Conservation (phyloP, 2,329 filamentous ascomycete species). For the Trichoderma citrinoviride region DNA sequence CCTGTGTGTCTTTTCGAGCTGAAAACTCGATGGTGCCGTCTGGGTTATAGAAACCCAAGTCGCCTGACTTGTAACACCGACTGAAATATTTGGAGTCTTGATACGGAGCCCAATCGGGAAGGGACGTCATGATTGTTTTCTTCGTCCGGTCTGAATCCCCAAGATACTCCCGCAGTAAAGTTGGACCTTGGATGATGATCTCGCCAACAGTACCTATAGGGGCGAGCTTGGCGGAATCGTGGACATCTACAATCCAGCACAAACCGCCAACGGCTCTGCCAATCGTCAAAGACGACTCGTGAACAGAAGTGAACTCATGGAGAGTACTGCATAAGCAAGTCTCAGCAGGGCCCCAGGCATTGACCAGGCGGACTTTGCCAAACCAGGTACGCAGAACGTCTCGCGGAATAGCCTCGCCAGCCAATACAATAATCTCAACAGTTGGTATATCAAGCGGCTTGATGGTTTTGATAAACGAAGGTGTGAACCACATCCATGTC, state of each 20-base stretch:
- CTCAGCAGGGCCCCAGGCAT: slow-evolving; percentile 12
- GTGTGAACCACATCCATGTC: slow-evolving; percentile 7
- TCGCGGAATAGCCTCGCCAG: slow-evolving; percentile 7
- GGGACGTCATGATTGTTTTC: slow-evolving; percentile 4
- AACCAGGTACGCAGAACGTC: slow-evolving; percentile 2
- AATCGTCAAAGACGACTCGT: slow-evolving; percentile 9
- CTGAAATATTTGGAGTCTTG: background rate
- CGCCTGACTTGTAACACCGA: slow-evolving; percentile 2
- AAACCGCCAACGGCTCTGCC: slow-evolving; percentile 8
- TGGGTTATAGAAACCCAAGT: slow-evolving; percentile 9
- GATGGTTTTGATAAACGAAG: slow-evolving; percentile 3
- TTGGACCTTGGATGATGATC: slow-evolving; percentile 13
- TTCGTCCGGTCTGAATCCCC: background rate
- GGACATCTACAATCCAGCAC: slow-evolving; percentile 19
- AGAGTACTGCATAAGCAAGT: slow-evolving; percentile 15
- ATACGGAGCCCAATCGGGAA: slow-evolving; percentile 6
- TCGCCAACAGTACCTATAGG: slow-evolving; percentile 14
- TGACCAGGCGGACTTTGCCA: slow-evolving; percentile 2
- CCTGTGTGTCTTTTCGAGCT: slow-evolving; percentile 9
- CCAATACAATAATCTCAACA: background rate
- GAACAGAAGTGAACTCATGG: background rate
- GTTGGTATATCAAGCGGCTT: slow-evolving; percentile 1
- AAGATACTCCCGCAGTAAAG: slow-evolving; percentile 1
- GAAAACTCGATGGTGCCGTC: slow-evolving; percentile 9
- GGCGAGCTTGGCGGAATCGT: slow-evolving; percentile 1